A percentile compares a stretch with the other conserved stretches of the same genome.
phyloP scores from a whole-genome alignment of 2,329 filamentous ascomycete genomes.

The Colletotrichum noveboracense region DNA sequence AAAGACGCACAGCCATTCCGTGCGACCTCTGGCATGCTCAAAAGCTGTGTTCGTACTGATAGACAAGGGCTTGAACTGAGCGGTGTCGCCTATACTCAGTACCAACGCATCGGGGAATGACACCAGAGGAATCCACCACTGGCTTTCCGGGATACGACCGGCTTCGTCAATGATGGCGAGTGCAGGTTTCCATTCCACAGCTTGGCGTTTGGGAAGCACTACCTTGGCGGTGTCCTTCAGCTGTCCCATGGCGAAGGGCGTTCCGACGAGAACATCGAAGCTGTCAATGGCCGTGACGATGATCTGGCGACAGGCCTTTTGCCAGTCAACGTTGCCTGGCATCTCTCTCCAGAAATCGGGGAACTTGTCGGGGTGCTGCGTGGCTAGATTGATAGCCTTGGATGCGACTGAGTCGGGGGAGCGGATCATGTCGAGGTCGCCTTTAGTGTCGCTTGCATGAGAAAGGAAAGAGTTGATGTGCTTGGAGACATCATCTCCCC shows the following conservation, averaged over 20 bases:
- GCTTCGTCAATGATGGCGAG: constrained; percentile 1
- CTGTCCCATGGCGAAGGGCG: neutral
- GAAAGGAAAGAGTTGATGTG: neutral
- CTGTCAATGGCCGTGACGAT: neutral
- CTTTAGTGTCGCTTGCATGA: neutral
- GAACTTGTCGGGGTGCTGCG: neutral
- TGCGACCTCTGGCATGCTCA: neutral
- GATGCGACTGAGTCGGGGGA: neutral
- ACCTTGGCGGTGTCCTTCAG: neutral
- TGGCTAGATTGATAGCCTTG: neutral
- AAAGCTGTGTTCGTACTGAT: neutral
- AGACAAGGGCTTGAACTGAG: neutral
- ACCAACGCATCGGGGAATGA: neutral
- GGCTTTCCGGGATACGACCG: neutral
- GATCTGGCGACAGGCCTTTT: neutral
- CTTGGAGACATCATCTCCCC: neutral
- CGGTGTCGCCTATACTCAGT: neutral
- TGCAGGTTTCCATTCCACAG: neutral
- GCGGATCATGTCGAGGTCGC: neutral
- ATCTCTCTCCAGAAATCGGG: neutral
- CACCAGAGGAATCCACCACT: neutral
- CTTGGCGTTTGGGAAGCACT: neutral
- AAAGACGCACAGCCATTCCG: neutral
- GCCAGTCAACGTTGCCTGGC: neutral
- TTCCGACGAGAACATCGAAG: constrained; percentile 2